A percentile compares a stretch with the other conserved stretches of the same genome.
These are phyloP conservation scores for Aspergillus egyptiacus DNA, from an alignment of 495 filamentous ascomycete species.

Conservation along the genomic window DNA sequence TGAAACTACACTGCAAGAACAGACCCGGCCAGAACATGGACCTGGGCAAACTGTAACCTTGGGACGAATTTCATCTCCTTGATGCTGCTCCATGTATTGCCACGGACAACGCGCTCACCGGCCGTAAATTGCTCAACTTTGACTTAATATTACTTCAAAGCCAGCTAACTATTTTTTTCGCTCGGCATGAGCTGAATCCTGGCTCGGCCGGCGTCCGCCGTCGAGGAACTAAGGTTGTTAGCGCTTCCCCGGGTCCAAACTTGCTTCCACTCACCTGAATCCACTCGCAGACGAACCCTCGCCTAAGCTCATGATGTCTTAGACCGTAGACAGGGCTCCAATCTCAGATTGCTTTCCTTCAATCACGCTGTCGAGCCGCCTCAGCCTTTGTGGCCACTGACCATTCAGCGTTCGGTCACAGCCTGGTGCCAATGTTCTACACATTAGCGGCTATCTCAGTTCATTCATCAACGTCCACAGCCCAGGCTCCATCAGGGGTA, in stretches of 20 bases:
- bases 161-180: neutral
- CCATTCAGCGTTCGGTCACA: constrained; percentile 1
- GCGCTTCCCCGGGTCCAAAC: constrained; percentile 11
- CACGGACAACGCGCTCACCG: neutral
- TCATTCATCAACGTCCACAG: neutral
- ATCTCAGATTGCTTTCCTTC: constrained; percentile 9
- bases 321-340: constrained; percentile 9
- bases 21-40: too few species aligned
- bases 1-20: too few species aligned
- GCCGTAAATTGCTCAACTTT: too few species aligned
- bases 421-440: constrained; percentile 1
- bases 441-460: neutral
- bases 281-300: constrained; percentile 10
- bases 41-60: too few species aligned
- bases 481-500: constrained; percentile 11
- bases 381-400: constrained; percentile 4
- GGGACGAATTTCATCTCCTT: too few species aligned
- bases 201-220: too few species aligned
- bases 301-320: constrained; percentile 9
- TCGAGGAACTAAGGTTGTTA: neutral
- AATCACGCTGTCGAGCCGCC: constrained; percentile 22
- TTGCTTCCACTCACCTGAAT: constrained; percentile 11
- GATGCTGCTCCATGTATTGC: neutral
- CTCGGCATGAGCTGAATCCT: neutral
- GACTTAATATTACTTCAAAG: too few species aligned